phyloP scores from a whole-genome alignment of 306 rosid genomes.

The Lotus japonicus region DNA sequence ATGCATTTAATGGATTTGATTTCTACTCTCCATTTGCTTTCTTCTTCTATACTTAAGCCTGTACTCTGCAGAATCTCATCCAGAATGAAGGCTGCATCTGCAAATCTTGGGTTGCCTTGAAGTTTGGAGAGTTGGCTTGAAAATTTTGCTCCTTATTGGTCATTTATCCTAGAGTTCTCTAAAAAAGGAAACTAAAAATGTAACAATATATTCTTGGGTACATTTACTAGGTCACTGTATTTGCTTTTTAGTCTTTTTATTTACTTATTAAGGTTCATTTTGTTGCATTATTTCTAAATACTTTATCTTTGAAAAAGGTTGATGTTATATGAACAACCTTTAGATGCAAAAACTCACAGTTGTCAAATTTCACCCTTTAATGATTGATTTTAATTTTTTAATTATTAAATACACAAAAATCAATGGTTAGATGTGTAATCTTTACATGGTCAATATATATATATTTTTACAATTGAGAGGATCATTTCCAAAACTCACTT shows the following conservation, averaged over 20 bases:
- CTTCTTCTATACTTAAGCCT: background rate
- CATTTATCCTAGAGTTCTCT: background rate
- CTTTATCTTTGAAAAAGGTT: background rate
- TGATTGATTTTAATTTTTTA: too few species aligned
- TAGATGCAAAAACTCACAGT: background rate
- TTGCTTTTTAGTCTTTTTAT: background rate
- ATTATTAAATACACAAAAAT: too few species aligned
- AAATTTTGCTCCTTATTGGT: background rate
- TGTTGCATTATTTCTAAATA: too few species aligned
- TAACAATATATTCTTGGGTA: conserved; percentile 7
- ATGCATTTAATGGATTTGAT: conserved; percentile 6
- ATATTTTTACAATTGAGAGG: too few species aligned
- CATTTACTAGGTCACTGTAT: background rate
- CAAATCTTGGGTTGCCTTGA: background rate
- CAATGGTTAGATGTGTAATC: too few species aligned
- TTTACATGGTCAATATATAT: too few species aligned
- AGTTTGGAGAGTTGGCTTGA: conserved; percentile 6
- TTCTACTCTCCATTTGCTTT: background rate
- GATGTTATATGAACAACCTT: background rate
- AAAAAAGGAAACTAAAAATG: background rate
- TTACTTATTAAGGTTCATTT: background rate
- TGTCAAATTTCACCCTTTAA: too few species aligned
- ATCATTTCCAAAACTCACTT: too few species aligned
- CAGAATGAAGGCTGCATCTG: conserved; percentile 2
- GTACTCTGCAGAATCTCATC: conserved; percentile 1